Conservation (phyloP, 176 grass and related monocot species). For the Microstegium vimineum region DNA sequence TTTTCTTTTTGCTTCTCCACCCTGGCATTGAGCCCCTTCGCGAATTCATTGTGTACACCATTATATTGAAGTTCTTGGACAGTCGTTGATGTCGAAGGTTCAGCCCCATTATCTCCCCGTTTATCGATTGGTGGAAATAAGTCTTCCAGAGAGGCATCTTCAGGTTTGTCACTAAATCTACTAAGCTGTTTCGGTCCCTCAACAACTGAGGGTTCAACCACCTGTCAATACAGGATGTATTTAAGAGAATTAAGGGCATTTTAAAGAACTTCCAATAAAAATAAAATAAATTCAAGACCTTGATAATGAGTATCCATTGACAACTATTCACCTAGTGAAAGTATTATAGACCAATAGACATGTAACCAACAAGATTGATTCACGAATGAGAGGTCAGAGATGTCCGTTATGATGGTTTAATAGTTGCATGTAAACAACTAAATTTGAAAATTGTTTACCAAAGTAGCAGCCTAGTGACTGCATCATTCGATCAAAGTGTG, state of each 20-base stretch:
- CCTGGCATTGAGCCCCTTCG: conserved; percentile 62
- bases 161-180: conserved; percentile 91
- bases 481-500: neutral
- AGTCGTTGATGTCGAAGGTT: conserved; percentile 79
- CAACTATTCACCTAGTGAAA: neutral
- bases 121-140: conserved; percentile 79
- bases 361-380: neutral
- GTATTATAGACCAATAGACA: neutral
- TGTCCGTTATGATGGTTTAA: neutral
- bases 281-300: neutral
- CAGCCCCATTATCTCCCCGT: conserved; percentile 44
- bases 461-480: neutral
- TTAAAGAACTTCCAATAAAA: conserved; percentile 5
- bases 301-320: neutral
- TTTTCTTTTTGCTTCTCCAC: conserved; percentile 82
- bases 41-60: conserved; percentile 53
- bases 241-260: conserved; percentile 19
- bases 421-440: neutral
- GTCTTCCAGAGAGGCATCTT: conserved; percentile 84
- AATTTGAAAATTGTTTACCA: neutral
- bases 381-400: neutral
- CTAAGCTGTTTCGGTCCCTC: conserved; percentile 48
- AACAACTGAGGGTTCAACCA: conserved; percentile 44
- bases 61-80: conserved; percentile 36
- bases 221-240: conserved; percentile 24